These are phyloP conservation scores for Xylariaceae sp. DNA, from an alignment of 2,329 filamentous ascomycete species.

Conservation along the genomic window DNA sequence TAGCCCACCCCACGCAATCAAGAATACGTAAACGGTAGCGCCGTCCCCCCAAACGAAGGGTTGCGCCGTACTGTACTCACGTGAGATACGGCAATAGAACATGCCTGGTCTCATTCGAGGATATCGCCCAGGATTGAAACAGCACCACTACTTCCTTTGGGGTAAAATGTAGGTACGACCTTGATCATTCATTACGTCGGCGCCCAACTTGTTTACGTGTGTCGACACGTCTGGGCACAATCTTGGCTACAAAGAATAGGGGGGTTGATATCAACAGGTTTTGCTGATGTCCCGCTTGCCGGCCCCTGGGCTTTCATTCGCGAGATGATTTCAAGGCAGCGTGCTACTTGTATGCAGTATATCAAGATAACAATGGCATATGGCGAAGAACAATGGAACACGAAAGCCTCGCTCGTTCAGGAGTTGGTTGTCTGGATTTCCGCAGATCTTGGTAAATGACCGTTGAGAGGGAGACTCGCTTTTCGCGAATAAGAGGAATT, in stretches of 20 bases:
- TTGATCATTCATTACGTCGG: not conserved
- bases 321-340: conserved; percentile 1
- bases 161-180: not conserved
- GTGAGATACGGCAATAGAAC: too few species aligned
- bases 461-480: not conserved
- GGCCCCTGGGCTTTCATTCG: not conserved
- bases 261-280: not conserved
- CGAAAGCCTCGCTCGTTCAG: not conserved
- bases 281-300: conserved; percentile 1
- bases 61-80: too few species aligned
- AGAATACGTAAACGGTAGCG: too few species aligned
- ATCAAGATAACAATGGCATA: not conserved
- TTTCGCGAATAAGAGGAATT: not conserved
- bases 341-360: not conserved
- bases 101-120: not conserved
- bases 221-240: conserved; percentile 3
- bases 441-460: not conserved
- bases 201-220: not conserved
- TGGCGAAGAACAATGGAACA: not conserved
- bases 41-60: too few species aligned
- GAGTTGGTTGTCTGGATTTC: not conserved
- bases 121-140: not conserved
- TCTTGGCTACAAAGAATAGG: not conserved
- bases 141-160: not conserved
- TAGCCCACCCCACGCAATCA: not conserved